A percentile compares a stretch with the other conserved stretches of the same genome.
Evolutionary conservation across 345 rosid species (phyloP).

Genomic region (Euphorbia pulcherrima): DNA sequence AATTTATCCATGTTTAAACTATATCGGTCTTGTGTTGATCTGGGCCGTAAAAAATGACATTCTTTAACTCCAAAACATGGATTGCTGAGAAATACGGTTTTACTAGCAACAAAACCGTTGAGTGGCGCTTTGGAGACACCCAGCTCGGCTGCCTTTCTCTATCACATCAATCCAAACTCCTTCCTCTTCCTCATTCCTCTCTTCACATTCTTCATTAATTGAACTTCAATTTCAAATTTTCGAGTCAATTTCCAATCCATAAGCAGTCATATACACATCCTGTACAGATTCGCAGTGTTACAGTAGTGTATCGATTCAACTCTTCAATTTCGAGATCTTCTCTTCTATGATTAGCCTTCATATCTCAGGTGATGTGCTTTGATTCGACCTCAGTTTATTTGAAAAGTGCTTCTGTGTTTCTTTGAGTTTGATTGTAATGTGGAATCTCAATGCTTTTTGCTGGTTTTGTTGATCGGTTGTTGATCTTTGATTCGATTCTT

Average conservation of each 20-base stretch:
- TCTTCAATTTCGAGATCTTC: constrained; percentile 13
- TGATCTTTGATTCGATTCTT: not conserved
- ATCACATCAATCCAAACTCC: constrained; percentile 10
- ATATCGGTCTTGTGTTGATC: too few relatives aligned
- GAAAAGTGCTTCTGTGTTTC: not conserved
- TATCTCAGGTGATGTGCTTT: constrained; percentile 9
- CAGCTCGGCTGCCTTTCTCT: not conserved
- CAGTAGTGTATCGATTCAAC: not conserved
- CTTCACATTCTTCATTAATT: not conserved
- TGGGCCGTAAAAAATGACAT: too few relatives aligned
- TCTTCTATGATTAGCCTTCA: constrained; percentile 1
- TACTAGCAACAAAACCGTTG: constrained; percentile 11
- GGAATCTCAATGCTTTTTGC: not conserved
- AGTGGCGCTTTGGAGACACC: constrained; percentile 14
- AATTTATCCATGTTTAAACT: too few relatives aligned
- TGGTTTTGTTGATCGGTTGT: not conserved
- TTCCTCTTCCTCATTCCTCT: not conserved
- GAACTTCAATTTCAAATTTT: constrained; percentile 12
- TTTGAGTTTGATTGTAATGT: not conserved
- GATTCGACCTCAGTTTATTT: constrained; percentile 3
- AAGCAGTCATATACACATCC: not conserved
- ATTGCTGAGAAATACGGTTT: not conserved
- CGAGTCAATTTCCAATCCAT: not conserved
- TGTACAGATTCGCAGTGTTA: not conserved
- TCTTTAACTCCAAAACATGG: not conserved